Percentiles rank a stretch among this genome's conserved stretches.
phyloP scores from a whole-genome alignment of 345 rosid species.

The Zanthoxylum bungeanum region DNA sequence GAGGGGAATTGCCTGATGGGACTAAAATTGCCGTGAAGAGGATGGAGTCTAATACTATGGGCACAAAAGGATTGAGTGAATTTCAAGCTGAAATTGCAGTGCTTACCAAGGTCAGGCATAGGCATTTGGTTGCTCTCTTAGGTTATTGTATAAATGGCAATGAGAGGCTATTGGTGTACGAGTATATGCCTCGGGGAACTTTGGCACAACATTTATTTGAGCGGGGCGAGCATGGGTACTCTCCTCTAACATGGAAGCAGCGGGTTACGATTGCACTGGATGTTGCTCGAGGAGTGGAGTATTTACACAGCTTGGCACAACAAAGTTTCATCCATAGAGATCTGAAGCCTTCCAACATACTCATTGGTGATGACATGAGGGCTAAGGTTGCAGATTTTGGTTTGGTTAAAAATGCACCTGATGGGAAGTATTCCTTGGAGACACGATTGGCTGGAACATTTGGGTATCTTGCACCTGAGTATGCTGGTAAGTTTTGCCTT shows the following conservation, averaged over 20 bases:
- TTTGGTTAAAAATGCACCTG: constrained; percentile 82
- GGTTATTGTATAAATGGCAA: constrained; percentile 76
- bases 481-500: constrained; percentile 61
- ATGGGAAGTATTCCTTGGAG: constrained; percentile 80
- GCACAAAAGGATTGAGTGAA: constrained; percentile 73
- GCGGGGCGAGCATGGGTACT: constrained; percentile 38
- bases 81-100: constrained; percentile 89
- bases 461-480: constrained; percentile 96
- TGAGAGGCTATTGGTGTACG: constrained; percentile 81
- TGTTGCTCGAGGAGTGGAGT: constrained; percentile 90
- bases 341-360: constrained; percentile 84
- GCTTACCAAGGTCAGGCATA: constrained; percentile 80
- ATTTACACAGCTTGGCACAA: constrained; percentile 84
- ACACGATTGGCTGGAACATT: constrained; percentile 96
- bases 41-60: constrained; percentile 60
- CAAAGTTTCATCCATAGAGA: constrained; percentile 93
- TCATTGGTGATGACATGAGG: constrained; percentile 89
- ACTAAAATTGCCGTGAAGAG: constrained; percentile 83
- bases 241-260: constrained; percentile 77
- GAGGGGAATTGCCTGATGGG: constrained; percentile 83
- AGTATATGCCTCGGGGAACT: constrained; percentile 91
- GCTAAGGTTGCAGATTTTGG: constrained; percentile 96
- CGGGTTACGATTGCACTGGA: constrained; percentile 77
- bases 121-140: constrained; percentile 81
- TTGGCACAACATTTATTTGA: constrained; percentile 77